phyloP scores from a whole-genome alignment of 495 filamentous ascomycete species.

The Penicillium bovifimosum region DNA sequence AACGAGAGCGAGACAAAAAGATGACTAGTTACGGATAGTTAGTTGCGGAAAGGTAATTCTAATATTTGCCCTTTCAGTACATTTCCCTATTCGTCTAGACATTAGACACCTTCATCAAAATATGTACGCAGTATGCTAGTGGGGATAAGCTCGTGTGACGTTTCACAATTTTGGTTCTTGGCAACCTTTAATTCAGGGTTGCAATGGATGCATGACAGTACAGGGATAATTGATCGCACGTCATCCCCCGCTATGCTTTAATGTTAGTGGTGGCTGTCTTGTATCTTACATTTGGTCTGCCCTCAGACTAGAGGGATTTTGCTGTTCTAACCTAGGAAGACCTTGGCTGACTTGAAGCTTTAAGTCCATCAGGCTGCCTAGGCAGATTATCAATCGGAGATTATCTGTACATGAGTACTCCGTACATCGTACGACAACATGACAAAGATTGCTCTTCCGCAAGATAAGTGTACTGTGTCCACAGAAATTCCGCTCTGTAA shows the following conservation, averaged over 20 bases:
- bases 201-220: slow-evolving; percentile 23
- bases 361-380: neutral
- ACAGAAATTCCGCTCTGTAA: neutral
- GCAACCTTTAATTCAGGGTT: slow-evolving; percentile 27
- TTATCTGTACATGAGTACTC: slow-evolving; percentile 8
- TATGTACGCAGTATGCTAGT: slow-evolving; percentile 24
- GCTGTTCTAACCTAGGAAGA: neutral
- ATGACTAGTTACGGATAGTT: no score
- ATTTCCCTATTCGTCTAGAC: slow-evolving; percentile 15
- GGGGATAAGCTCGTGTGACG: slow-evolving; percentile 45
- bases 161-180: slow-evolving; percentile 34
- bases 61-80: neutral
- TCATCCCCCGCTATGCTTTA: neutral
- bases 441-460: slow-evolving; percentile 1
- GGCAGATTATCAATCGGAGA: slow-evolving; percentile 7
- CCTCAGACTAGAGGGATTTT: neutral
- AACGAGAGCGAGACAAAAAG: neutral
- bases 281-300: neutral
- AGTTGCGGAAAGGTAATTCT: neutral
- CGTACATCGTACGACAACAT: no score
- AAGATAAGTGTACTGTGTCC: neutral
- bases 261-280: neutral
- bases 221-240: slow-evolving; percentile 14
- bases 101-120: slow-evolving; percentile 26
- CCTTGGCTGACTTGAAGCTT: neutral